Conservation (phyloP, 1,139 yeast genomes). For the Pneumocystis oryctolagi region DNA sequence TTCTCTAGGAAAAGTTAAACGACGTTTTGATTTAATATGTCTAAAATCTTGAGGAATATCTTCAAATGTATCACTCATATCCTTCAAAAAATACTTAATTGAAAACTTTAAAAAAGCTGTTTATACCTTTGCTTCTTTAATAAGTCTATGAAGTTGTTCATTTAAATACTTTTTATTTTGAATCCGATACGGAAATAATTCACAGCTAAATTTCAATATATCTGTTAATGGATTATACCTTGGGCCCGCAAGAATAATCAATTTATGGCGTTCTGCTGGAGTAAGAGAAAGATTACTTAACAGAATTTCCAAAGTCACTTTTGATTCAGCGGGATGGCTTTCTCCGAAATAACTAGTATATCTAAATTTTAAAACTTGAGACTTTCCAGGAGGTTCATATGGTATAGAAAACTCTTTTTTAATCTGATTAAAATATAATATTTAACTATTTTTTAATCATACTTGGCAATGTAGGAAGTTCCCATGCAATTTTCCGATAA, state of each 20-base stretch:
- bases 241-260: conserved; percentile 62
- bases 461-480: conserved; percentile 55
- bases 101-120: neutral
- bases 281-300: conserved; percentile 41
- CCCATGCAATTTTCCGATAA: conserved; percentile 77
- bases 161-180: conserved; percentile 71
- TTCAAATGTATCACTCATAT: conserved; percentile 43
- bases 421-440: neutral
- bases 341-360: conserved; percentile 64
- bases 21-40: conserved; percentile 38
- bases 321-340: conserved; percentile 54
- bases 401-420: conserved; percentile 38
- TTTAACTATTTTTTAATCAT: neutral
- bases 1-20: conserved; percentile 51
- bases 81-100: conserved; percentile 18
- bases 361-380: conserved; percentile 46
- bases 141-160: conserved; percentile 44
- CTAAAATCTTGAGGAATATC: conserved; percentile 76
- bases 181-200: conserved; percentile 56
- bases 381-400: conserved; percentile 20
- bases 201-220: conserved; percentile 45
- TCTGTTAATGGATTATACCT: conserved; percentile 54
- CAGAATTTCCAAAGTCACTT: conserved; percentile 47
- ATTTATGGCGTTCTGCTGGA: conserved; percentile 48
- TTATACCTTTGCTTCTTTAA: conserved; percentile 41